Evolutionary conservation across 108 stramenopile genomes (phyloP).

Genomic region (Cyclotella sp.): DNA sequence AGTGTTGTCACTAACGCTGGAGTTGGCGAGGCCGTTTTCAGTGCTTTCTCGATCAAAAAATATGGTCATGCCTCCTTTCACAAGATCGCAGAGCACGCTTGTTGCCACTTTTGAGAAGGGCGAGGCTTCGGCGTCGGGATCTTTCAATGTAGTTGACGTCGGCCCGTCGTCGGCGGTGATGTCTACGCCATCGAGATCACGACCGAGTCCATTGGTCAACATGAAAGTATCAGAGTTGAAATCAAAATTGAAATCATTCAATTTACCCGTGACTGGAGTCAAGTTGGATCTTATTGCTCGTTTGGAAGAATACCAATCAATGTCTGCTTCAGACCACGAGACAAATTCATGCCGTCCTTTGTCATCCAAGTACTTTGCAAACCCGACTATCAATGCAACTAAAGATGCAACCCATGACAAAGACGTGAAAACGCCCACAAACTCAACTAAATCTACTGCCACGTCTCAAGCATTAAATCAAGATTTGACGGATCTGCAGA

Average conservation of each 20-base stretch:
- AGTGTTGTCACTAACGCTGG: slow-evolving; percentile 22
- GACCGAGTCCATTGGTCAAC: slow-evolving; percentile 17
- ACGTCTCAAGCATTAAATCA: neutral
- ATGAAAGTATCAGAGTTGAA: slow-evolving; percentile 40
- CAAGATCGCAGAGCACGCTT: slow-evolving; percentile 20
- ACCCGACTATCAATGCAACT: neutral
- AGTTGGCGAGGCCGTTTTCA: slow-evolving; percentile 15
- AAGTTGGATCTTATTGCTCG: slow-evolving; percentile 32
- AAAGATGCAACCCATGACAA: neutral
- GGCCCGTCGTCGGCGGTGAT: neutral
- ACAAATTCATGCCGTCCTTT: slow-evolving; percentile 1
- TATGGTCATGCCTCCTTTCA: slow-evolving; percentile 38
- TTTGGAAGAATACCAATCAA: slow-evolving; percentile 25
- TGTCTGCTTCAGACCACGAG: neutral
- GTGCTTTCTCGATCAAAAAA: neutral
- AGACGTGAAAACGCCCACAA: slow-evolving; percentile 4
- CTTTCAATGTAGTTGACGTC: neutral
- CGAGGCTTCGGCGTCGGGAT: neutral
- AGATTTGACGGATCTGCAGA: neutral
- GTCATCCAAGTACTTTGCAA: slow-evolving; percentile 41
- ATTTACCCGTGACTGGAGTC: slow-evolving; percentile 37
- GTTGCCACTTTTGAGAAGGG: slow-evolving; percentile 8
- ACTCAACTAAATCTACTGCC: slow-evolving; percentile 4
- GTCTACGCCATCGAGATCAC: slow-evolving; percentile 1
- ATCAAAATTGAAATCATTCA: slow-evolving; percentile 24